These are phyloP conservation scores for Avena sativa DNA, from an alignment of 176 grass and related monocot species.

Conservation along the genomic window DNA sequence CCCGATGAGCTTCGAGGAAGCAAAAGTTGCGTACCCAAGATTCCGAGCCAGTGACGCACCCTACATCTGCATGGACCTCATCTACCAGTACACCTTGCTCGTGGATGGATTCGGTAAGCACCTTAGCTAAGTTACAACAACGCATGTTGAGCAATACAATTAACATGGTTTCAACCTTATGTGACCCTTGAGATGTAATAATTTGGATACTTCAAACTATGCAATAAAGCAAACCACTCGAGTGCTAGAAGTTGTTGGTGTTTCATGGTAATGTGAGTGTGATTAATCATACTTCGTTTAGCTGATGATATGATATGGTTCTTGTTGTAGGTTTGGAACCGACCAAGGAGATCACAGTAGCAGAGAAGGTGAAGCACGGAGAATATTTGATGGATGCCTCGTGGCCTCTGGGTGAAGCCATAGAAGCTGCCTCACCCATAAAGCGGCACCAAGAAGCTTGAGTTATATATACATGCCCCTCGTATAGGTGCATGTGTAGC, in stretches of 20 bases:
- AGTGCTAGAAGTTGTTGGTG: neutral
- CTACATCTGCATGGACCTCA: slow-evolving; percentile 64
- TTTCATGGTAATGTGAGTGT: neutral
- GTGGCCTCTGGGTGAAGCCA: slow-evolving; percentile 61
- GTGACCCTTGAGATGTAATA: too few species aligned
- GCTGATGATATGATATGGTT: neutral
- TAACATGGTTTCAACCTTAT: too few species aligned
- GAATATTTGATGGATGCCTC: slow-evolving; percentile 42
- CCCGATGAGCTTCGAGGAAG: slow-evolving; percentile 1
- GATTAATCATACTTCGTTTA: neutral
- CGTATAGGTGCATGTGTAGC: too few species aligned
- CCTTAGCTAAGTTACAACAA: neutral
- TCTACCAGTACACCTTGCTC: slow-evolving; percentile 61
- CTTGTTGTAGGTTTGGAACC: slow-evolving; percentile 36
- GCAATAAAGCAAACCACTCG: too few species aligned
- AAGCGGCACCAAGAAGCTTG: neutral
- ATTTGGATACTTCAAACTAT: too few species aligned
- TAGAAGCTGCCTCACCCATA: slow-evolving; percentile 48
- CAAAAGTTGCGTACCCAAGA: slow-evolving; percentile 27
- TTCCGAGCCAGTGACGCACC: neutral
- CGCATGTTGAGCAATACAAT: neutral
- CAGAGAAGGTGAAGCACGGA: slow-evolving; percentile 48
- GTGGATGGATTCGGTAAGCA: slow-evolving; percentile 60
- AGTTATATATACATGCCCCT: too few species aligned
- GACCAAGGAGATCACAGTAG: slow-evolving; percentile 51